phyloP scores from a whole-genome alignment of 106 monocot genomes.

The Posidonia australis region DNA sequence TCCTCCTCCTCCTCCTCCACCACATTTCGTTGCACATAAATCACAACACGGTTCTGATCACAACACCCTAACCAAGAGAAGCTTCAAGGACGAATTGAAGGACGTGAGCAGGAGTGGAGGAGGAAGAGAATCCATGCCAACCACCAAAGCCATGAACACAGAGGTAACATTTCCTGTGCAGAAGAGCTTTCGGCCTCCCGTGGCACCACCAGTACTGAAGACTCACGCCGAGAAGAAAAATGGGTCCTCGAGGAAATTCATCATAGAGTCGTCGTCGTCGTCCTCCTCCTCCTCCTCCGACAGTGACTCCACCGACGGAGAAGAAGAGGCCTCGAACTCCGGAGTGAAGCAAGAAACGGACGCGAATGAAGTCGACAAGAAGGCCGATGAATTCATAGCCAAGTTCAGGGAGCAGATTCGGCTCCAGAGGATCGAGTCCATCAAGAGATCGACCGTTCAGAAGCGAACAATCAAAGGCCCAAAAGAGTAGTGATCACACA shows the following conservation, averaged over 20 bases:
- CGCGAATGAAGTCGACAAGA: constrained; percentile 86
- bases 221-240: constrained; percentile 2
- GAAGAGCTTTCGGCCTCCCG: neutral
- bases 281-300: constrained; percentile 17
- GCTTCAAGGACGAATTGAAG: constrained; percentile 54
- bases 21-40: constrained; percentile 9
- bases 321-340: constrained; percentile 2
- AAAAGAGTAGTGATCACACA: too few species aligned
- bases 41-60: constrained; percentile 12
- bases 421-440: constrained; percentile 80
- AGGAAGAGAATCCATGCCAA: neutral
- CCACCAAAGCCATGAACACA: neutral
- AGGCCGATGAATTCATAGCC: constrained; percentile 97
- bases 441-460: constrained; percentile 58
- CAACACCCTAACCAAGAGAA: constrained; percentile 14
- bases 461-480: neutral
- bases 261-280: constrained; percentile 18
- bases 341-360: constrained; percentile 15
- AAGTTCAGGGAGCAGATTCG: constrained; percentile 96
- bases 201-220: neutral
- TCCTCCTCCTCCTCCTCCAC: constrained; percentile 31
- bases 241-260: constrained; percentile 27
- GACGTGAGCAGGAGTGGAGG: constrained; percentile 21
- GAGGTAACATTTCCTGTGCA: neutral
- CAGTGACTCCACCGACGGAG: constrained; percentile 1